Base-by-base conservation (phyloP, 2,329 filamentous ascomycete genomes). In the Gyromitra esculenta region DNA sequence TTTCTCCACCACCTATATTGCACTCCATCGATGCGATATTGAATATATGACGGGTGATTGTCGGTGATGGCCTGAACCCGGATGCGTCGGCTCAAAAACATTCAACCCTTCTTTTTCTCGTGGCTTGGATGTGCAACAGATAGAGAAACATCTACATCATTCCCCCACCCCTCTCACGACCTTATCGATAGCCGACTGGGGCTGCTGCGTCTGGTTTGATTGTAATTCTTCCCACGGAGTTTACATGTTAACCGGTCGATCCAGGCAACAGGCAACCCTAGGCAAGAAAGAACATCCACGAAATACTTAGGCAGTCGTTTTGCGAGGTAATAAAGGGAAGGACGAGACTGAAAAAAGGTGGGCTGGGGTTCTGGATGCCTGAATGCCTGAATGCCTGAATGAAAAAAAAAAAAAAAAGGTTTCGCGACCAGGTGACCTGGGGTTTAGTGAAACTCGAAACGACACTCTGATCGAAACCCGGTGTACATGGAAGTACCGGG, bases 211-310 rank as follows among this genome's bases (percentile, higher is more conserved):
- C 41, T 69, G 54, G 67, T 18, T 37, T 25, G 13, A 25, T 41
- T 71, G 63, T 57, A 18, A 48, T 25, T 35, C 25, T 31, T 31
- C 25, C 31, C 52, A 52, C 13, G 18, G 48, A 4, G 25, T 31
- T 35, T 67, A 41, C 45, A 25, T 43, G 50, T 15, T 72, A 39
- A 11, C 59, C 13, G 64, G 64, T 63, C 56, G 64, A 62, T 63
- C 4, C 63, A 68, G 71, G 71, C 63, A 68, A 57, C 63, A 68
- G 71, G 71, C 63, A 68, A 48, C 71, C 71, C 25, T 37, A 52
- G 52, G 43, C 52, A 60, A 57, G 41, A 31, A 31, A 31, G 25
- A 31, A 35, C 18, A 67, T 41, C 31, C 41, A 45, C 31, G 18
- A 9, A 25, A 21, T 31, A 31, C 25, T 37, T 25, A 54, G 54